Percentiles rank a stretch among this genome's conserved stretches.
These are phyloP conservation scores for Hirschioporus abietinus DNA, from an alignment of 768 basidiomycete genomes.

Conservation along the genomic window DNA sequence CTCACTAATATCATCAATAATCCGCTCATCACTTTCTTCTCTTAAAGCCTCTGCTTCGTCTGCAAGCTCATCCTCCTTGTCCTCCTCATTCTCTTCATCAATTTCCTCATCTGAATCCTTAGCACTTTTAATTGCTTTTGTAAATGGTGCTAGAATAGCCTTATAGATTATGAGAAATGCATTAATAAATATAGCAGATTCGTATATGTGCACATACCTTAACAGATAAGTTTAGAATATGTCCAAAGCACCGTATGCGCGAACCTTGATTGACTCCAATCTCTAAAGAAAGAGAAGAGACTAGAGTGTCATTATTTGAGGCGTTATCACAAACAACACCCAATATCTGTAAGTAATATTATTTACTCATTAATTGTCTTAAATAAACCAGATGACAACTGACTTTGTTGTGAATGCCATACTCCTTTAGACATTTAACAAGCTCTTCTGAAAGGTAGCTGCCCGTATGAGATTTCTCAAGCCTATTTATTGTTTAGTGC, in stretches of 20 bases:
- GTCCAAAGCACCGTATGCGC: constrained; percentile 16
- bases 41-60: neutral
- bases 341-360: neutral
- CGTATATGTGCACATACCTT: constrained; percentile 15
- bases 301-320: neutral
- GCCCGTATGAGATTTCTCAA: constrained; percentile 2
- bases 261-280: neutral
- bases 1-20: constrained; percentile 1
- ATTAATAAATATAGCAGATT: neutral
- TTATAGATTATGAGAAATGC: constrained; percentile 6
- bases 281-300: neutral
- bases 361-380: neutral
- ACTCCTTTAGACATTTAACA: constrained; percentile 2
- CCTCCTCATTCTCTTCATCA: constrained; percentile 4
- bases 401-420: constrained; percentile 5
- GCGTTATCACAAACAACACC: no score
- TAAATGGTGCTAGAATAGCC: constrained; percentile 21
- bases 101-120: constrained; percentile 8
- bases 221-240: constrained; percentile 17
- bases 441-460: constrained; percentile 7
- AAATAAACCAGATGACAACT: neutral
- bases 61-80: neutral
- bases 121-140: constrained; percentile 6
- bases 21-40: constrained; percentile 1
- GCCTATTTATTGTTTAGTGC: no score